phyloP scores from a whole-genome alignment of 2,329 filamentous ascomycete genomes.

The Fusarium sp. region DNA sequence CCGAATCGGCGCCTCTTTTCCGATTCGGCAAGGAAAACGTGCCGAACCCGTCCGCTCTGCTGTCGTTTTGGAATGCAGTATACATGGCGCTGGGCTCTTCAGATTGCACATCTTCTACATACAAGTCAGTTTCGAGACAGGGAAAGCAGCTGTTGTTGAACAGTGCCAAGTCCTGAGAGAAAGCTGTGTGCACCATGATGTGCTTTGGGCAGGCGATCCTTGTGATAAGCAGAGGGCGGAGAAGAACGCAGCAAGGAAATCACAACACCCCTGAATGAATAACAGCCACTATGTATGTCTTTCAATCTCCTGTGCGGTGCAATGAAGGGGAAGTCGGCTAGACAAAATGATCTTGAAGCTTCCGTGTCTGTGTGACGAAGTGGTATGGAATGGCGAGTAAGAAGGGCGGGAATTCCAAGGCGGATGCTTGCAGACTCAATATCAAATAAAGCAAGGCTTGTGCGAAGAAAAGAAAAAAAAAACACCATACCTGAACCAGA shows the following conservation, averaged over 20 bases:
- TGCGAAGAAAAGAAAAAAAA: neutral
- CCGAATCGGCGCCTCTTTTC: slow-evolving; percentile 44
- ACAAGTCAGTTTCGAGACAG: slow-evolving; percentile 18
- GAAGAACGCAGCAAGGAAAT: neutral
- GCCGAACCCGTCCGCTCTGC: slow-evolving; percentile 22
- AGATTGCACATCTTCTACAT: slow-evolving; percentile 12
- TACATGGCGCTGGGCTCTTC: slow-evolving; percentile 33
- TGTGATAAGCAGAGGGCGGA: neutral
- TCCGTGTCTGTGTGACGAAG: neutral
- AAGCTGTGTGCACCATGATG: neutral
- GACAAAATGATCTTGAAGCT: neutral
- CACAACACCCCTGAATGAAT: neutral
- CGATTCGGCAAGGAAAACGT: slow-evolving; percentile 41
- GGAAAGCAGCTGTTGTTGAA: neutral
- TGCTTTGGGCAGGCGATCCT: neutral
- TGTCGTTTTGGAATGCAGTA: slow-evolving; percentile 20
- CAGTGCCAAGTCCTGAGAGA: neutral
- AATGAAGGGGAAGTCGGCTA: neutral
- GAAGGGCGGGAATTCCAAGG: neutral
- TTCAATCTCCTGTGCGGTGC: neutral
- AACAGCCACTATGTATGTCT: neutral
- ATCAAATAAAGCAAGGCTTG: neutral
- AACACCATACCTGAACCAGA: slow-evolving; percentile 27
- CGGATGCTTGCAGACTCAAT: neutral
- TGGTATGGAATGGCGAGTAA: neutral